phyloP scores from a whole-genome alignment of 225 moss, liverwort and hornwort species.

The Polytrichum commune region DNA sequence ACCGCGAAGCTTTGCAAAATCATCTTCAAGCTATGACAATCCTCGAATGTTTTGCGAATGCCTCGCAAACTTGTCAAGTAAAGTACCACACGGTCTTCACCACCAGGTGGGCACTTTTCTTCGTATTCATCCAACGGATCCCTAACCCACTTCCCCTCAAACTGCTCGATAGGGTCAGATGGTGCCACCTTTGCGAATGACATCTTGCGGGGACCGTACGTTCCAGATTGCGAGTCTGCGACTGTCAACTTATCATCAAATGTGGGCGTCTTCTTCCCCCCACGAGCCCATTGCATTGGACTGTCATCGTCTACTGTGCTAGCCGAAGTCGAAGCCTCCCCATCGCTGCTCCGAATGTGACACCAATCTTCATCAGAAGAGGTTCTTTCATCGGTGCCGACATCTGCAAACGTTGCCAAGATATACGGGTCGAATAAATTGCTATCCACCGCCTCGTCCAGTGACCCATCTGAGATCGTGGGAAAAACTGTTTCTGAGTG shows the following conservation, averaged over 20 bases:
- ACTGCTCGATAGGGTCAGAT: conserved; percentile 4
- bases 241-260: neutral
- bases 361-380: conserved; percentile 60
- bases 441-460: conserved; percentile 23
- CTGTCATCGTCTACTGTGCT: conserved; percentile 37
- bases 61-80: conserved; percentile 70
- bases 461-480: conserved; percentile 10
- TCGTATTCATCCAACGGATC: conserved; percentile 37
- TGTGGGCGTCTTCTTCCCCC: neutral
- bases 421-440: conserved; percentile 53
- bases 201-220: conserved; percentile 43
- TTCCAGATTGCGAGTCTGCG: conserved; percentile 25
- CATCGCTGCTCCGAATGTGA: conserved; percentile 36
- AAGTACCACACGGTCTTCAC: conserved; percentile 57
- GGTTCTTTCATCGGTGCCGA: conserved; percentile 16
- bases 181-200: conserved; percentile 49
- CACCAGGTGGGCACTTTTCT: conserved; percentile 56
- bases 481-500: conserved; percentile 26
- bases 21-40: conserved; percentile 61
- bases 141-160: conserved; percentile 1
- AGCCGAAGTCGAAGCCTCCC: conserved; percentile 43
- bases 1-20: conserved; percentile 58
- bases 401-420: conserved; percentile 49
- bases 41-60: conserved; percentile 68
- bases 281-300: conserved; percentile 23